These are phyloP conservation scores for Fusarium sp. DNA, from an alignment of 2,329 filamentous ascomycete genomes.

Conservation along the genomic window DNA sequence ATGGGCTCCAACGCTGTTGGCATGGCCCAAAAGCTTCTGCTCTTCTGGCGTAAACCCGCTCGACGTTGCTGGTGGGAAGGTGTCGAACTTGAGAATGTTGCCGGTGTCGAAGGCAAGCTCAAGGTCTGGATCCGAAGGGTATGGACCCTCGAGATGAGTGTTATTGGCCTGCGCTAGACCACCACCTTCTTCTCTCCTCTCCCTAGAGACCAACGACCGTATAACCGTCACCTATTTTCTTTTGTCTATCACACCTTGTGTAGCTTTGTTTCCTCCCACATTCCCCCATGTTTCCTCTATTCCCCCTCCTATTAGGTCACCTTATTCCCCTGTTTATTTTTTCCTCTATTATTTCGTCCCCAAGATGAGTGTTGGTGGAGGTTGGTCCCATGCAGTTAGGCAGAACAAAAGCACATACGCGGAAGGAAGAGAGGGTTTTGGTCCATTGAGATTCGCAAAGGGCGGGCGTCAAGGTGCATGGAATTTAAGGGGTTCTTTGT, in stretches of 20 bases:
- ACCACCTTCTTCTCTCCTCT: background rate
- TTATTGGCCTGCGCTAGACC: slow-evolving; percentile 80
- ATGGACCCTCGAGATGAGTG: slow-evolving; percentile 99
- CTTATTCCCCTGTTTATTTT: slow-evolving; percentile 18
- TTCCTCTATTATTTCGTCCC: slow-evolving; percentile 21
- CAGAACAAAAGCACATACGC: slow-evolving; percentile 33
- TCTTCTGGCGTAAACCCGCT: slow-evolving; percentile 98
- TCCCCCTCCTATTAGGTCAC: slow-evolving; percentile 28
- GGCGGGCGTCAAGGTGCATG: slow-evolving; percentile 48
- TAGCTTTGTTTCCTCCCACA: slow-evolving; percentile 30
- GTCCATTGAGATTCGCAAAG: slow-evolving; percentile 43
- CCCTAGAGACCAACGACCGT: slow-evolving; percentile 22
- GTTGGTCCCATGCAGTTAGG: slow-evolving; percentile 28
- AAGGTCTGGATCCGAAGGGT: slow-evolving; percentile 99
- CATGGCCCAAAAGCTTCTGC: slow-evolving; percentile 97
- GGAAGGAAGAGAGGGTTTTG: slow-evolving; percentile 33
- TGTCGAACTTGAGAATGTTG: slow-evolving; percentile 88
- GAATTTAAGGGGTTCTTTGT: slow-evolving; percentile 33
- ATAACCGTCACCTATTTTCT: slow-evolving; percentile 29
- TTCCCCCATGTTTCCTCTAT: slow-evolving; percentile 23
- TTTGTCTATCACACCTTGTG: slow-evolving; percentile 36
- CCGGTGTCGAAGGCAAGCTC: slow-evolving; percentile 89
- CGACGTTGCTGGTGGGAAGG: slow-evolving; percentile 99
- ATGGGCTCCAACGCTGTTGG: slow-evolving; percentile 84
- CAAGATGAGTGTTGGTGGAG: slow-evolving; percentile 33